Evolutionary conservation across 768 basidiomycete genomes (phyloP).

Genomic region (Coprinopsis cinerea): DNA sequence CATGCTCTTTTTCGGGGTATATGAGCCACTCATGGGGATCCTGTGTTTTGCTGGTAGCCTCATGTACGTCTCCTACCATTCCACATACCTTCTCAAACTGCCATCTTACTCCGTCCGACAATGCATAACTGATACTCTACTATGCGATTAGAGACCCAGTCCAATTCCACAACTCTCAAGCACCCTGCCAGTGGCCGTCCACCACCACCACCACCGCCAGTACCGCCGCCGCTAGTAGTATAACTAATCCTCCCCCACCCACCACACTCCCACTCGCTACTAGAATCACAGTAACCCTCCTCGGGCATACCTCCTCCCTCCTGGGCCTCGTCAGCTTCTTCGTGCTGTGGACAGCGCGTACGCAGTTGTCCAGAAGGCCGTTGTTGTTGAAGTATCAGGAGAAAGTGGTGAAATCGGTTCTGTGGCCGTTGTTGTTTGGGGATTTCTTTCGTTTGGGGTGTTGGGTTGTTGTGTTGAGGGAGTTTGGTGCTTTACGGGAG

Average conservation of each 20-base stretch:
- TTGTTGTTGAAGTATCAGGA: neutral
- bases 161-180: neutral
- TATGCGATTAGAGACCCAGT: neutral
- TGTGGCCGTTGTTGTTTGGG: neutral
- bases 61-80: neutral
- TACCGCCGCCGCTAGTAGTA: too few relatives aligned
- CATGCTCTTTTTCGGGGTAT: neutral
- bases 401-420: neutral
- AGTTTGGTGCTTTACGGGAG: too few relatives aligned
- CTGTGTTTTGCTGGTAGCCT: neutral
- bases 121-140: too few relatives aligned
- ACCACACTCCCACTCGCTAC: neutral
- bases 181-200: neutral
- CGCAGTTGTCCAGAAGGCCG: neutral
- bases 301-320: neutral
- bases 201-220: too few relatives aligned
- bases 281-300: neutral
- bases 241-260: too few relatives aligned
- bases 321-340: neutral
- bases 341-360: neutral
- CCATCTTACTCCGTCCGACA: neutral
- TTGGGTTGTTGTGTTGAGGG: neutral
- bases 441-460: neutral
- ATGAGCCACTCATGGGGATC: neutral
- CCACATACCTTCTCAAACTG: neutral